These are phyloP conservation scores for Lagenidium giganteum DNA, from an alignment of 352 stramenopile genomes.

Conservation along the genomic window DNA sequence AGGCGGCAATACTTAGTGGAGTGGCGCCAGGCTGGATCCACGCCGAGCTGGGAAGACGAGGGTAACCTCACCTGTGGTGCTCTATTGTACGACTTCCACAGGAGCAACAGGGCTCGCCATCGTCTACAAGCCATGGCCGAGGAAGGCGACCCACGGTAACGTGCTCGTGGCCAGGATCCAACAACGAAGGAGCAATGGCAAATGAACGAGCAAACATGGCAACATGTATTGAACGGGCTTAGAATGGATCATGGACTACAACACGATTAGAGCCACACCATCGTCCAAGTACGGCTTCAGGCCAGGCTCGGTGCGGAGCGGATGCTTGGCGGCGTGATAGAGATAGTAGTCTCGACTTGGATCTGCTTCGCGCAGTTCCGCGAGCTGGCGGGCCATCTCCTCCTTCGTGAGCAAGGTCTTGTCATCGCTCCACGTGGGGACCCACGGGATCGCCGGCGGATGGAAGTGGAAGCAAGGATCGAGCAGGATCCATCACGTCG, in stretches of 20 bases:
- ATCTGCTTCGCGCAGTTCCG: neutral
- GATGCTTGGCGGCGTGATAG: neutral
- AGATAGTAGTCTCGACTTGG: neutral
- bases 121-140: neutral
- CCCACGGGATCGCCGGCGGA: no score
- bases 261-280: neutral
- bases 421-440: no score
- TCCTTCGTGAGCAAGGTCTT: no score
- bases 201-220: neutral
- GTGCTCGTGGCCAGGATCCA: neutral
- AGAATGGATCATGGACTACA: neutral
- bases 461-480: no score
- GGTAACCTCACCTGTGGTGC: neutral
- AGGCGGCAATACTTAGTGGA: neutral
- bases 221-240: neutral
- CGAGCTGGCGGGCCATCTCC: neutral
- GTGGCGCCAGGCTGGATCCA: neutral
- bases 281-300: slow-evolving; percentile 1
- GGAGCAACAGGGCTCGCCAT: neutral
- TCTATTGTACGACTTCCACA: neutral
- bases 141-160: neutral
- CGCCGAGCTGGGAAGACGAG: neutral
- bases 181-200: neutral
- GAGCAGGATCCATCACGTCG: no score
- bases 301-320: neutral